Evolutionary conservation across 176 grass and related monocot species (phyloP).

Genomic region (Aechmea fasciata): DNA sequence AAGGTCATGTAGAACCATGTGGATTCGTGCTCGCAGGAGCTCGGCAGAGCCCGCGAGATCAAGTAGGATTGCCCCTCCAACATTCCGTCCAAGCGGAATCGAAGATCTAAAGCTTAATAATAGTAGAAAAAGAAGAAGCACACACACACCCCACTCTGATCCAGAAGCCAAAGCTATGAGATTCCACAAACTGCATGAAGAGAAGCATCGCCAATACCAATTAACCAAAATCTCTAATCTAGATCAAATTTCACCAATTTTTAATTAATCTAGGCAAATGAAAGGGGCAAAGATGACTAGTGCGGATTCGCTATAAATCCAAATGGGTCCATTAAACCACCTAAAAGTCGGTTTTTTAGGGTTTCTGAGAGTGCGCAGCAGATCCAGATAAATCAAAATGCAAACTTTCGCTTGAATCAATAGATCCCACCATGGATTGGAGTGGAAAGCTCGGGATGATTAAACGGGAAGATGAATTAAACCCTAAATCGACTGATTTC

Average conservation of each 20-base stretch:
- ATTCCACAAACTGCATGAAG: background rate
- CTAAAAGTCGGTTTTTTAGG: background rate
- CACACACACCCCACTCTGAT: background rate
- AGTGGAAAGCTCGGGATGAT: background rate
- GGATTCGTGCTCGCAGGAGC: conserved; percentile 32
- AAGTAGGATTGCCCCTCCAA: conserved; percentile 32
- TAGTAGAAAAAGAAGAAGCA: background rate
- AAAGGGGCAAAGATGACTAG: background rate
- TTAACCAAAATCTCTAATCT: background rate
- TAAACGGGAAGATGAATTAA: background rate
- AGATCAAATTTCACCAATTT: background rate
- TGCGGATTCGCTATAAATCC: background rate
- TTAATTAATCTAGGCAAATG: background rate
- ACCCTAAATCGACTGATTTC: background rate
- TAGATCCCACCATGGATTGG: background rate
- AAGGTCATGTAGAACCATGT: conserved; percentile 28
- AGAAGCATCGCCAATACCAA: background rate
- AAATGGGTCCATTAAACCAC: background rate
- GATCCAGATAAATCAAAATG: background rate
- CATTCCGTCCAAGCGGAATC: conserved; percentile 1
- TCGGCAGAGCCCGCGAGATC: conserved; percentile 24
- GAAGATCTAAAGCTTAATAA: background rate
- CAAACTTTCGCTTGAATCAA: background rate
- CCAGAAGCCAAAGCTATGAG: background rate
- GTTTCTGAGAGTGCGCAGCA: background rate